These are phyloP conservation scores for Solanum medicagineum DNA, from an alignment of 257 asterid genomes.

Conservation along the genomic window DNA sequence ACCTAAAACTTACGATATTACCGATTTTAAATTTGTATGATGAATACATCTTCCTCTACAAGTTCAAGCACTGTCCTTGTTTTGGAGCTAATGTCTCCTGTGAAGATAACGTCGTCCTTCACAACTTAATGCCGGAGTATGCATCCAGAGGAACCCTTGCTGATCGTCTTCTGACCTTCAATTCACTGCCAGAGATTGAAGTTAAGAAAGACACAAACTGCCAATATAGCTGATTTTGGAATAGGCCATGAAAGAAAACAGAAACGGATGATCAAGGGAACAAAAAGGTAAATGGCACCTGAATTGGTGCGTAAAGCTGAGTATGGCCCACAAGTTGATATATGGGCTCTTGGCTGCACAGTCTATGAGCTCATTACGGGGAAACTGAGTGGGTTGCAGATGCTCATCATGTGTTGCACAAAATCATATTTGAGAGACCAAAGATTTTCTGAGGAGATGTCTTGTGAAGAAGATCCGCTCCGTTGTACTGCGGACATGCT, in stretches of 20 bases:
- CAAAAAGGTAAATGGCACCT: neutral
- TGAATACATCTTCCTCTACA: neutral
- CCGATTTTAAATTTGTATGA: too few species aligned
- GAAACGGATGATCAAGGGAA: neutral
- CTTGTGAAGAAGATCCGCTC: neutral
- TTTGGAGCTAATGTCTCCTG: neutral
- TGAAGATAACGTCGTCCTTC: neutral
- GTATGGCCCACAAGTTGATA: neutral
- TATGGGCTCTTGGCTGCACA: conserved; percentile 10
- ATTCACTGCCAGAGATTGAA: neutral
- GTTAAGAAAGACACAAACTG: neutral
- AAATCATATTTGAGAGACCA: neutral
- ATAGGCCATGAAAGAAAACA: neutral
- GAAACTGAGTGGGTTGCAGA: neutral
- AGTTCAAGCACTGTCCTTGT: neutral
- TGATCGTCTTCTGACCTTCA: neutral
- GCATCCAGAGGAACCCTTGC: conserved; percentile 1
- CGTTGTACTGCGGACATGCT: neutral
- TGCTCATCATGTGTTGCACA: neutral
- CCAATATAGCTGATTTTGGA: neutral
- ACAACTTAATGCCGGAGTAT: neutral
- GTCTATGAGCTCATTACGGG: neutral
- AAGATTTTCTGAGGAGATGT: conserved; percentile 1
- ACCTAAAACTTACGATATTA: too few species aligned
- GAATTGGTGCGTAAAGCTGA: neutral